These are phyloP conservation scores for Agrocybe pediades DNA, from an alignment of 768 basidiomycete genomes.

Conservation along the genomic window DNA sequence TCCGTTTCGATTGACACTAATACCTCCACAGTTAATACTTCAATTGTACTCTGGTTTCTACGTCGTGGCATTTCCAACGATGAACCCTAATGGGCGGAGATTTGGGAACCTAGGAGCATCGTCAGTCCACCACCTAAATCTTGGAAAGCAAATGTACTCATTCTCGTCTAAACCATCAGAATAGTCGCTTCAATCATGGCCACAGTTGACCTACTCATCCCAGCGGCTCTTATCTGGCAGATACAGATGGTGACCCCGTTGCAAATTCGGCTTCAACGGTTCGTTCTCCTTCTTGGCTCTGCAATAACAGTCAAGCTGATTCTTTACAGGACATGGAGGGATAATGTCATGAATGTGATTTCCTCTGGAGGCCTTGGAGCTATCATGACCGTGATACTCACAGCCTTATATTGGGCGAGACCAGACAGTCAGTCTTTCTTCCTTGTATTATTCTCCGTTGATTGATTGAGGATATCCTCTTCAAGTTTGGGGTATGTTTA, in stretches of 20 bases:
- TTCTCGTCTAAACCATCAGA: conserved; percentile 5
- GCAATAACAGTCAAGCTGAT: background rate
- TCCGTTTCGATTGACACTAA: background rate
- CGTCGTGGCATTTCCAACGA: conserved; percentile 15
- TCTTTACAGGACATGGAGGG: conserved; percentile 13
- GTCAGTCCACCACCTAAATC: conserved; percentile 6
- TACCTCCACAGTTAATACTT: conserved; percentile 15
- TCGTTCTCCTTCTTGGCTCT: background rate
- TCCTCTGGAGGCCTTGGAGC: conserved; percentile 24
- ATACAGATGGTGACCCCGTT: conserved; percentile 17
- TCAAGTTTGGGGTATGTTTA: conserved; percentile 20
- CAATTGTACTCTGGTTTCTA: conserved; percentile 23
- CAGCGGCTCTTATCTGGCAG: conserved; percentile 18
- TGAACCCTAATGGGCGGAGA: conserved; percentile 14
- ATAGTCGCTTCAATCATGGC: conserved; percentile 15
- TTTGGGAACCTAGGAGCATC: conserved; percentile 17
- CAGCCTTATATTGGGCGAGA: conserved; percentile 20
- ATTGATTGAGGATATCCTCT: background rate
- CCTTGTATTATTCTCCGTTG: background rate
- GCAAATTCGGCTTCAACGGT: conserved; percentile 18
- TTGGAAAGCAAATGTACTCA: background rate
- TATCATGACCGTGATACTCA: conserved; percentile 17
- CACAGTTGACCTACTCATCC: conserved; percentile 20
- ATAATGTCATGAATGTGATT: conserved; percentile 19
- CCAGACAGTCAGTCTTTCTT: conserved; percentile 15